Evolutionary conservation across 805 yeast genomes (phyloP), one percentile per base, ranked within the genome.

Genomic region (Kazachstania psychrophila): DNA sequence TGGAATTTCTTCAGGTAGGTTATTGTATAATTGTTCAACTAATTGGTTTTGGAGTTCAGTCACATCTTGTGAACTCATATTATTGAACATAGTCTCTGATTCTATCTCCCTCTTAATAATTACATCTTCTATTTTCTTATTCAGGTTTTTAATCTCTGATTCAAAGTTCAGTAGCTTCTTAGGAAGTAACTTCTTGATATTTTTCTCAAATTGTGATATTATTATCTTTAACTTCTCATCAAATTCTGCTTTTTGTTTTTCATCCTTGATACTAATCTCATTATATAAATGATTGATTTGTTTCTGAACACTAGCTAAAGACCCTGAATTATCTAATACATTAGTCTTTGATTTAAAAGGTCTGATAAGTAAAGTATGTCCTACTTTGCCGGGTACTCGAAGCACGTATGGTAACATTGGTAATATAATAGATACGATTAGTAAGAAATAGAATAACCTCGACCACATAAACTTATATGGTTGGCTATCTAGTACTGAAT

Each of bases 201-300:
- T 55, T 34, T 52, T 51, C 30, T 58, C 62, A 37, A 58, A 56
- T 39, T 55, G 58, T 15, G 49, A 40, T 15, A 58, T 49, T 2
- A 54, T 49, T 17, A 52, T 43, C 33, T 52, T 47, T 13, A 58
- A 42, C 9, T 53, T 54, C 32, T 48, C 49, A 34, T 58, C 61
- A 16, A 54, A 44, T 28, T 56, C 60, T 5, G 35, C 33, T 29
- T 49, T 48, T 14, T 48, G 43, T 25, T 40, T 39, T 11, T 44
- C 46, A 28, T 56, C 56, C 27, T 51, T 48, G 11, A 40, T 41
- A 23, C 47, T 46, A 16, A 55, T 22, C 39, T 56, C 60, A 32
- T 44, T 45, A 30, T 50, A 52, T 5, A 58, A 33, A 36, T 52
- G 50, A 38, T 55, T 55, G 11, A 58, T 44, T 35, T 58, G 61